Conservation (phyloP, 352 stramenopile genomes). For the Pilasporangium apinafurcum region DNA sequence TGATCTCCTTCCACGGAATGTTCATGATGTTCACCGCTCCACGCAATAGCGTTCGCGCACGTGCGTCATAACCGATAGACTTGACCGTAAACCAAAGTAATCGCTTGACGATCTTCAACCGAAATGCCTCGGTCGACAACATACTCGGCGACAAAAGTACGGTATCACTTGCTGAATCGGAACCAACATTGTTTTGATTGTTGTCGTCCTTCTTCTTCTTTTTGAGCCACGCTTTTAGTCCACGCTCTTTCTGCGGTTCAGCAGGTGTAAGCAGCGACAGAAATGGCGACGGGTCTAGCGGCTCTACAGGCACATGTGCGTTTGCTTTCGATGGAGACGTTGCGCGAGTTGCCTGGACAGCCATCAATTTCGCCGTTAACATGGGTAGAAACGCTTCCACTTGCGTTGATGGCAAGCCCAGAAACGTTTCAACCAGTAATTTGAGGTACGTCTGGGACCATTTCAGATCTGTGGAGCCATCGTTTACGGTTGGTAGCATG, state of each 20-base stretch:
- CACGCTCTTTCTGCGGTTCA: constrained; percentile 6
- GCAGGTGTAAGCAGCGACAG: constrained; percentile 43
- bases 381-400: constrained; percentile 71
- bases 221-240: constrained; percentile 23
- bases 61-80: constrained; percentile 68
- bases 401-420: constrained; percentile 38
- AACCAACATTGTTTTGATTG: constrained; percentile 1
- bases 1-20: constrained; percentile 58
- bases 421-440: constrained; percentile 55
- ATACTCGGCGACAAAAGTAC: constrained; percentile 4
- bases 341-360: constrained; percentile 10
- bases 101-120: constrained; percentile 51
- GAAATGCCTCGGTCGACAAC: constrained; percentile 30
- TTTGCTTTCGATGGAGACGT: constrained; percentile 6
- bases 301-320: neutral
- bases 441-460: constrained; percentile 68
- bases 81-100: constrained; percentile 80
- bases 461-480: constrained; percentile 40
- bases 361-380: constrained; percentile 27
- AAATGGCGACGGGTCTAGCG: constrained; percentile 60
- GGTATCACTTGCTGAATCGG: neutral
- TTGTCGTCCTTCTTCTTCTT: constrained; percentile 18
- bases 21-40: constrained; percentile 37
- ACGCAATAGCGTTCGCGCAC: constrained; percentile 48
- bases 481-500: constrained; percentile 53